These are phyloP conservation scores for Quercus engelmannii DNA, from an alignment of 306 rosid species.

Conservation along the genomic window DNA sequence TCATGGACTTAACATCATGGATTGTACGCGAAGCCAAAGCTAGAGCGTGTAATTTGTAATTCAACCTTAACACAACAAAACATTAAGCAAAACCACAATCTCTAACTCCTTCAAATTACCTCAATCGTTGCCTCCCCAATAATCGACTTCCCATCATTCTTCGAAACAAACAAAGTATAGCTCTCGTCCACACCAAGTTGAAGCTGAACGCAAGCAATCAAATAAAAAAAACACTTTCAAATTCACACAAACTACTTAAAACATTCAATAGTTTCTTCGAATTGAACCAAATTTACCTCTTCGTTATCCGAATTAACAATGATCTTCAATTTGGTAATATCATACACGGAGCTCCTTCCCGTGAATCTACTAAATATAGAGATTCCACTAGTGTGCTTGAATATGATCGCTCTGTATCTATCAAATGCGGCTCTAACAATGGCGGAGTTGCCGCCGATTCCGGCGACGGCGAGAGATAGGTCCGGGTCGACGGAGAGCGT, in stretches of 20 bases:
- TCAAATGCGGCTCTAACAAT: slow-evolving; percentile 61
- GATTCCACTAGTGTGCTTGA: slow-evolving; percentile 43
- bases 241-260: neutral
- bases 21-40: too few species aligned
- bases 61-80: too few species aligned
- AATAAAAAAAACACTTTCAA: neutral
- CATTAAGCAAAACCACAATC: neutral
- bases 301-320: slow-evolving; percentile 50
- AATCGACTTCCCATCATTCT: slow-evolving; percentile 44
- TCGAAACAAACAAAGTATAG: slow-evolving; percentile 58
- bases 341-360: slow-evolving; percentile 33
- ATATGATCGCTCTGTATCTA: slow-evolving; percentile 64
- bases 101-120: slow-evolving; percentile 34
- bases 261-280: neutral
- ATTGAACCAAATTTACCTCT: slow-evolving; percentile 35
- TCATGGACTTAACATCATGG: too few species aligned
- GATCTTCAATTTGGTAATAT: slow-evolving; percentile 49
- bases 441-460: slow-evolving; percentile 44
- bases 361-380: slow-evolving; percentile 28
- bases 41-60: too few species aligned
- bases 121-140: slow-evolving; percentile 60
- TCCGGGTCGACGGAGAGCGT: slow-evolving; percentile 71
- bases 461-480: slow-evolving; percentile 44
- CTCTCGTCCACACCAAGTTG: slow-evolving; percentile 95
- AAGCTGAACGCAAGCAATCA: slow-evolving; percentile 46